A percentile compares a stretch with the other conserved stretches of the same genome.
phyloP scores from a whole-genome alignment of 768 basidiomycete species.

The Mycena metata region DNA sequence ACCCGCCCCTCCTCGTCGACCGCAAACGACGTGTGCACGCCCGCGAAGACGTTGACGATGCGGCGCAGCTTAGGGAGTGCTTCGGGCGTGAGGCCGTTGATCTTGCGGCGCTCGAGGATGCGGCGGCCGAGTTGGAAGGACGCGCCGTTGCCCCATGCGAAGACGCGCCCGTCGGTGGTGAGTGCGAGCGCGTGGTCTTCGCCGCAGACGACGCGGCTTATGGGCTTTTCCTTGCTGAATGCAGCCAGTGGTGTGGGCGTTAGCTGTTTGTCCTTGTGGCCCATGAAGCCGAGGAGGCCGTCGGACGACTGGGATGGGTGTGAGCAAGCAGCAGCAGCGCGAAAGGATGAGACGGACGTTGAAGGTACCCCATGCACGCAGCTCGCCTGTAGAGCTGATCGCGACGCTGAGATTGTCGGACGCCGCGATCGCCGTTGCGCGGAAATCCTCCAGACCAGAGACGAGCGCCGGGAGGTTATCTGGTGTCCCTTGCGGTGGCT shows the following conservation, averaged over 20 bases:
- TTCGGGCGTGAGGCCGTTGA: conserved; percentile 28
- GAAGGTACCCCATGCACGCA: conserved; percentile 38
- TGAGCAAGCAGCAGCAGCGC: background rate
- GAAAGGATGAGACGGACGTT: conserved; percentile 5
- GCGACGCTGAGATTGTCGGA: conserved; percentile 35
- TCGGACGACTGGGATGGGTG: conserved; percentile 25
- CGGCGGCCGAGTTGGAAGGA: conserved; percentile 29
- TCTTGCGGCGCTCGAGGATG: conserved; percentile 24
- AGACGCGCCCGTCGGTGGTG: conserved; percentile 31
- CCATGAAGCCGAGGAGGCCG: conserved; percentile 29
- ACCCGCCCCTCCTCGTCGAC: conserved; percentile 28
- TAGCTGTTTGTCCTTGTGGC: conserved; percentile 25
- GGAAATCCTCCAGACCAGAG: conserved; percentile 19
- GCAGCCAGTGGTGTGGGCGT: conserved; percentile 22
- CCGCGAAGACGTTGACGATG: conserved; percentile 32
- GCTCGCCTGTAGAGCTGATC: conserved; percentile 24
- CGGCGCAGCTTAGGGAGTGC: conserved; percentile 16
- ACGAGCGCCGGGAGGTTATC: conserved; percentile 31
- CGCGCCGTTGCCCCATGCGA: conserved; percentile 33
- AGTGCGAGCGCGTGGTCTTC: conserved; percentile 37
- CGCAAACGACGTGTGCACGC: conserved; percentile 33
- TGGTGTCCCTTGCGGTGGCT: conserved; percentile 12
- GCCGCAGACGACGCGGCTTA: conserved; percentile 30
- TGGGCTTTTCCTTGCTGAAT: conserved; percentile 17
- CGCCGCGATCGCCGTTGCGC: conserved; percentile 26